These are phyloP conservation scores for Tarenaya hassleriana DNA, from an alignment of 345 rosid species.

Conservation along the genomic window DNA sequence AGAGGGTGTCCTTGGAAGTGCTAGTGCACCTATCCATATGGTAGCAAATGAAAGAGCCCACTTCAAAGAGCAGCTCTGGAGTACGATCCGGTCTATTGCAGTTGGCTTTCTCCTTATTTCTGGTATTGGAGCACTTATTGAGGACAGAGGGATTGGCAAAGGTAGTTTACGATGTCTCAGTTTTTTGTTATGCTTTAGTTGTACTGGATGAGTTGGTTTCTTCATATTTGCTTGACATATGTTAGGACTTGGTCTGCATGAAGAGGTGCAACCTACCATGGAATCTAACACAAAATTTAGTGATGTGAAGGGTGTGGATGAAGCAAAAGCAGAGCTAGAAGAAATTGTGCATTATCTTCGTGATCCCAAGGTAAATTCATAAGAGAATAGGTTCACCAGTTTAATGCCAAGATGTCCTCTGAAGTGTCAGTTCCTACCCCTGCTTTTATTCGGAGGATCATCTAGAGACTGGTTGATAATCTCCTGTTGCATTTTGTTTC, in stretches of 20 bases:
- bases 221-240: slow-evolving; percentile 5
- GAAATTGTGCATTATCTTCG: slow-evolving; percentile 96
- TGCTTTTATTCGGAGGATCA: no score
- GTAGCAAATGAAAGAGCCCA: slow-evolving; percentile 70
- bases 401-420: no score
- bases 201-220: neutral
- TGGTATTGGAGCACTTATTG: slow-evolving; percentile 86
- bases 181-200: slow-evolving; percentile 2
- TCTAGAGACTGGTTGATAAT: no score
- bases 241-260: slow-evolving; percentile 82
- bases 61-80: slow-evolving; percentile 93
- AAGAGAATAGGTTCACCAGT: no score
- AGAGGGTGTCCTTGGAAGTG: slow-evolving; percentile 73
- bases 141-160: slow-evolving; percentile 87
- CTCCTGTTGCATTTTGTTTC: no score
- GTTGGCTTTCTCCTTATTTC: slow-evolving; percentile 77
- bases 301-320: slow-evolving; percentile 96
- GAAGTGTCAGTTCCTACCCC: no score
- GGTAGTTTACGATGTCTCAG: slow-evolving; percentile 38
- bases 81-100: slow-evolving; percentile 66
- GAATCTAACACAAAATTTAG: slow-evolving; percentile 85
- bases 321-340: slow-evolving; percentile 92
- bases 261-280: slow-evolving; percentile 94
- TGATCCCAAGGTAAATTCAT: slow-evolving; percentile 77
- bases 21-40: slow-evolving; percentile 81